Evolutionary conservation across 768 basidiomycete species (phyloP), one percentile per base, ranked within the genome.

Genomic region (Xerocomellus dryophilus): DNA sequence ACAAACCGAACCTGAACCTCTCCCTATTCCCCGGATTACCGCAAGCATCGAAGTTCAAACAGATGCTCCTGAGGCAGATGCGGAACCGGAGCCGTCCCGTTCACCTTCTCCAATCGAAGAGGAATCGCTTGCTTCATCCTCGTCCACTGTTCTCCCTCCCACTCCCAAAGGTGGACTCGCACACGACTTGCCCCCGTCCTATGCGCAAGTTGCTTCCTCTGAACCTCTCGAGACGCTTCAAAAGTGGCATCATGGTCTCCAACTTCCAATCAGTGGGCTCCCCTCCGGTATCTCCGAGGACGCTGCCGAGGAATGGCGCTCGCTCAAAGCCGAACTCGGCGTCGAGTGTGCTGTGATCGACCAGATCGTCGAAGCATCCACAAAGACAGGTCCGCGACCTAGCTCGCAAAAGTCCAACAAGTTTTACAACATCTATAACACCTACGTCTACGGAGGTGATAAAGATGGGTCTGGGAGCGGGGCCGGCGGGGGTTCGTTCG

Each of bases 381-480:
- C 62, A 15, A 70, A 66, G 58, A 67, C 68, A 17, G 70, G 71
- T 20, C 65, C 64, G 2, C 53, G 64, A 49, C 71, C 72, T 15
- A 69, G 66, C 34, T 56, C 67, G 54, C 73, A 77, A 12, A 72
- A 75, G 43, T 77, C 76, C 45, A 77, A 80, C 48, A 77, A 84
- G 46, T 90, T 92, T 67, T 92, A 88, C 74, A 92, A 90, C 70
- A 88, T 92, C 65, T 90, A 92, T 70, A 92, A 92, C 69, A 91
- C 88, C 23, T 81, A 81, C 53, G 76, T 81, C 35, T 78, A 79
- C 54, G 76, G 78, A 18, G 70, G 70, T 47, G 73, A 78, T 58
- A 74, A 76, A 49, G 74, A 71, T 21, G 68, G 70, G 18, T 50
- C 66, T 18, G 59, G 68, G 47, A 54, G 46, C 40, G 51, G 57